Conservation (phyloP, 1,139 yeast species). For the Yamadazyma atlantica region DNA sequence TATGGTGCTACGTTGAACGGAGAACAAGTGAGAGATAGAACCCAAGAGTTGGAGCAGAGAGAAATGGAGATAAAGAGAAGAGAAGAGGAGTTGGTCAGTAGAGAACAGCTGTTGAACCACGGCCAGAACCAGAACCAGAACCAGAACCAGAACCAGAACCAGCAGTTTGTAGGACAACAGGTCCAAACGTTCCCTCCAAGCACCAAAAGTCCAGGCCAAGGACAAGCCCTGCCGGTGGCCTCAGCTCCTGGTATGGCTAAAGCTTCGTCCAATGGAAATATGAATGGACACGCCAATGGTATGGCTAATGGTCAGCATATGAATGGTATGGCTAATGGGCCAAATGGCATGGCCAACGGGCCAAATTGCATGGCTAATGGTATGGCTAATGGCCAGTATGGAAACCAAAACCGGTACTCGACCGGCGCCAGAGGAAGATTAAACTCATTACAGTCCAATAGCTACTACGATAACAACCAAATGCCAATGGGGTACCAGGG, state of each 20-base stretch:
- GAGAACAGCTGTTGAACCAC: constrained; percentile 28
- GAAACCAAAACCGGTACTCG: constrained; percentile 20
- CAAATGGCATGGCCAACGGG: constrained; percentile 1
- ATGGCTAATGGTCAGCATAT: too few species aligned
- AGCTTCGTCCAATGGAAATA: background rate
- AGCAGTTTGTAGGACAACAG: constrained; percentile 11
- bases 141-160: constrained; percentile 2
- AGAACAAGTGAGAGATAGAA: constrained; percentile 14
- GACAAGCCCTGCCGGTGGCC: background rate
- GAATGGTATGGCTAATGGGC: too few species aligned
- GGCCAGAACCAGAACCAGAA: too few species aligned
- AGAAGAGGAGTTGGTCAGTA: constrained; percentile 43
- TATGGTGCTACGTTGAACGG: constrained; percentile 38
- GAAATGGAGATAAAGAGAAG: constrained; percentile 46
- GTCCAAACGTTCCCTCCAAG: background rate
- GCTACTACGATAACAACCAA: constrained; percentile 10
- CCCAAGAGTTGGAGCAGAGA: constrained; percentile 18
- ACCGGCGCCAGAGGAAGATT: constrained; percentile 11
- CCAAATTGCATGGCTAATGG: constrained; percentile 3
- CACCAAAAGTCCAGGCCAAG: constrained; percentile 1
- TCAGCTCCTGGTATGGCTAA: too few species aligned
- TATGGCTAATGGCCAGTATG: too few species aligned
- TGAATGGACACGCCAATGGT: too few species aligned
- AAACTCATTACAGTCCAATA: constrained; percentile 17
- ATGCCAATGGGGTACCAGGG: constrained; percentile 9